Evolutionary conservation across 2,329 filamentous ascomycete species (phyloP).

Genomic region (Alternaria infectoria): DNA sequence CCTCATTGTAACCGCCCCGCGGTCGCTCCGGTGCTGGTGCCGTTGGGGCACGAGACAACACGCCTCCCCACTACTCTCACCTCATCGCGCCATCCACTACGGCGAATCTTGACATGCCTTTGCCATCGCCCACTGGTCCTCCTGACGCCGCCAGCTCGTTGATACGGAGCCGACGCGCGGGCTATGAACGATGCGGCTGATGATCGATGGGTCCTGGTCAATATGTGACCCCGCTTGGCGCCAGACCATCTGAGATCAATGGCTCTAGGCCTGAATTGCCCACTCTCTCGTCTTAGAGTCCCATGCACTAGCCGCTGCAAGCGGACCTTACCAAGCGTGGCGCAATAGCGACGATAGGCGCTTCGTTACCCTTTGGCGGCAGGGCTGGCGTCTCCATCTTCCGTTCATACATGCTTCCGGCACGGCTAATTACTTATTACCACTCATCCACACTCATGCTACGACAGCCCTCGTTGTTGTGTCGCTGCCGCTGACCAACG

Average conservation of each 20-base stretch:
- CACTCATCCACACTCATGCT: constrained; percentile 26
- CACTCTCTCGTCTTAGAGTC: constrained; percentile 30
- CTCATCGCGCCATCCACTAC: constrained; percentile 28
- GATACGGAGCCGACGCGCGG: constrained; percentile 24
- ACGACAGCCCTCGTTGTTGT: constrained; percentile 10
- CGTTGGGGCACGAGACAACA: constrained; percentile 35
- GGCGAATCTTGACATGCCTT: background rate
- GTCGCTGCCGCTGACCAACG: constrained; percentile 30
- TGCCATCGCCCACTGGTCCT: constrained; percentile 16
- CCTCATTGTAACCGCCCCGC: constrained; percentile 35
- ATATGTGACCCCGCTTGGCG: constrained; percentile 47
- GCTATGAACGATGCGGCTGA: constrained; percentile 46
- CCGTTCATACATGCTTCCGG: constrained; percentile 26
- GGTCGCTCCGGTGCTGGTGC: constrained; percentile 27
- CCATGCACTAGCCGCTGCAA: constrained; percentile 48
- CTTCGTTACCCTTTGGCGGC: constrained; percentile 27
- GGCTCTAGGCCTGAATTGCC: constrained; percentile 47
- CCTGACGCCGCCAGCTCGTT: constrained; percentile 29
- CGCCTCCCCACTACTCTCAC: constrained; percentile 14
- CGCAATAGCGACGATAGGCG: constrained; percentile 43
- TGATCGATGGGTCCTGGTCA: constrained; percentile 42
- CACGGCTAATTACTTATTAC: constrained; percentile 46
- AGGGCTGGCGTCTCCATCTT: constrained; percentile 41
- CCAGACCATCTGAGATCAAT: constrained; percentile 47
- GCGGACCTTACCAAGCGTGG: constrained; percentile 42